phyloP scores from a whole-genome alignment of 2,329 filamentous ascomycete genomes.

The Sphaerulina vaccinii region DNA sequence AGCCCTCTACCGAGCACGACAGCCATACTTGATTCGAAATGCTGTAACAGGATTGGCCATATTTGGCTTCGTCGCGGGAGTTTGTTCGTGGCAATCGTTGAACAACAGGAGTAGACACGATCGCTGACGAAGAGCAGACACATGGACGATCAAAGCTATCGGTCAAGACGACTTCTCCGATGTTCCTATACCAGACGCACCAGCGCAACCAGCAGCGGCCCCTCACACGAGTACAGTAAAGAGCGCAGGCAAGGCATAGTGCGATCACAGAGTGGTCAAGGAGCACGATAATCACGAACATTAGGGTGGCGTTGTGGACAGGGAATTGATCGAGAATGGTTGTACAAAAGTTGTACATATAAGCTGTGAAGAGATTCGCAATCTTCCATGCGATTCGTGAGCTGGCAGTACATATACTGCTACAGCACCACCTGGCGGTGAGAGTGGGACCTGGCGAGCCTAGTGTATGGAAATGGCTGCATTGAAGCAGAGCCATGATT shows the following conservation, averaged over 20 bases:
- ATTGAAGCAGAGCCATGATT: no score
- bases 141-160: slow-evolving; percentile 76
- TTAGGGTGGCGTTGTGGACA: neutral
- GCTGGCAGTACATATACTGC: no score
- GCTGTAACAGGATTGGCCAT: slow-evolving; percentile 75
- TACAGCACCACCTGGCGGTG: no score
- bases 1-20: slow-evolving; percentile 84
- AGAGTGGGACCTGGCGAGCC: no score
- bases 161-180: slow-evolving; percentile 97
- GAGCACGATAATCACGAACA: neutral
- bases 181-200: slow-evolving; percentile 79
- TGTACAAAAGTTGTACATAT: neutral
- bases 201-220: slow-evolving; percentile 47
- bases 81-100: slow-evolving; percentile 65
- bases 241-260: slow-evolving; percentile 26
- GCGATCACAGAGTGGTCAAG: neutral
- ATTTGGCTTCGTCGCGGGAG: slow-evolving; percentile 70
- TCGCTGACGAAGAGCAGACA: slow-evolving; percentile 50
- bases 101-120: neutral
- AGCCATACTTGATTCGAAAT: slow-evolving; percentile 91
- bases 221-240: slow-evolving; percentile 27
- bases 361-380: no score
- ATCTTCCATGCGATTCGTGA: no score
- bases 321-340: neutral
- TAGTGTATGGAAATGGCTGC: no score